Conservation (phyloP, 495 filamentous ascomycete genomes). For the Tuber microsphaerosporum region DNA sequence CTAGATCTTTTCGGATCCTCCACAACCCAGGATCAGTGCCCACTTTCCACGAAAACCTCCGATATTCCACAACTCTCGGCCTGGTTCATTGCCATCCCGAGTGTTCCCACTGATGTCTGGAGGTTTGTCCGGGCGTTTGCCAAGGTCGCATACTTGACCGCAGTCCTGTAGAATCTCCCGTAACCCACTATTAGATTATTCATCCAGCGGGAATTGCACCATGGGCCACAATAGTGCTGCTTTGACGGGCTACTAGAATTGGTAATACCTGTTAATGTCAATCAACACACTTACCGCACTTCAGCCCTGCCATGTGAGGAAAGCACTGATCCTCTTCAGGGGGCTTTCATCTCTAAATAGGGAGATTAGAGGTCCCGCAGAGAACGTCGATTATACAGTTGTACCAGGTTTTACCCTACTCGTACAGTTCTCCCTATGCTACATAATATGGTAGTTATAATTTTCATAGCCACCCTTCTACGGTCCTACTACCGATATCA, state of each 20-base stretch:
- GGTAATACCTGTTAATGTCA: no score
- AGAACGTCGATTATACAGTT: no score
- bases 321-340: no score
- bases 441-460: not conserved
- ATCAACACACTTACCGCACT: no score
- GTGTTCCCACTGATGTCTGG: not conserved
- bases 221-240: no score
- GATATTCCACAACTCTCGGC: not conserved
- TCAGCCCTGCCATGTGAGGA: no score
- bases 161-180: not conserved
- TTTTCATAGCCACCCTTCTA: not conserved
- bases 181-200: no score
- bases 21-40: not conserved
- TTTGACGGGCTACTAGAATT: no score
- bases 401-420: no score
- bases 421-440: not conserved
- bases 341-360: no score
- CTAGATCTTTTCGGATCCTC: not conserved
- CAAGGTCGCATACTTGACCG: not conserved
- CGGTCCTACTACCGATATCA: not conserved
- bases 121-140: not conserved
- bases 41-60: not conserved
- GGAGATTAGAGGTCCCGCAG: no score
- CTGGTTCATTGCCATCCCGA: not conserved
- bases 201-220: no score